Base-by-base conservation (phyloP, 805 yeast species). In the Millerozyma acaciae region DNA sequence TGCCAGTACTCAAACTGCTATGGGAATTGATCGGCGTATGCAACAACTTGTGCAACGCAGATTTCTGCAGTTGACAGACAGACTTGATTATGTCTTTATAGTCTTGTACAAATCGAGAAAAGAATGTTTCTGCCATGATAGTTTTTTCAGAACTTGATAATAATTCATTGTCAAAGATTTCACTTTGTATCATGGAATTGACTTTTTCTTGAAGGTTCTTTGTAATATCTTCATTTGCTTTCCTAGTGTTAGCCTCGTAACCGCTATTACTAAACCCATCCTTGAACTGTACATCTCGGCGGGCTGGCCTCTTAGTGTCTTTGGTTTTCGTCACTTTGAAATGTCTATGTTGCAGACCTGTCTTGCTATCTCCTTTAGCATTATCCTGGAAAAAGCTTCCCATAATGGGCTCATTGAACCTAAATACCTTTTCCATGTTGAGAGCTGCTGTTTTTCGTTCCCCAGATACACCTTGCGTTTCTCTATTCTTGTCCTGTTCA, bases 91-190 rank as follows among this genome's bases (percentile, higher is more conserved):
- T 14, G 19, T 10, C 18, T 33, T 36, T 32, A 26, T 42, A 42
- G 32, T 48, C 51, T 7, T 21, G 19, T 10, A 46, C 18, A 13
- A 48, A 22, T 22, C 35, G 48, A 6, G 37, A 32, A 8, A 42
- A 18, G 29, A 48, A 39, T 9, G 39, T 23, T 32, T 44, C 47
- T 9, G 46, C 12, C 19, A 46, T 12, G 6, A 26, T 26, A 5
- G 35, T 23, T 27, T 43, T 44, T 17, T 46, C 47, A 13, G 21
- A 26, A 7, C 40, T 38, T 12, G 33, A 30, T 19, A 38, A 25
- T 2, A 18, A 2, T 4, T 23, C 23, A 30, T 41, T 47, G 9
- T 44, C 35, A 16, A 38, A n/a, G 4, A 43, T 33, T 7, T 24
- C 25, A n/a, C 21, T 30, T 1, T 28, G 21, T 8, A 40, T 34